Evolutionary conservation across 768 basidiomycete species (phyloP), one percentile per base, ranked within the genome.

Genomic region (Favolaschia claudopus): DNA sequence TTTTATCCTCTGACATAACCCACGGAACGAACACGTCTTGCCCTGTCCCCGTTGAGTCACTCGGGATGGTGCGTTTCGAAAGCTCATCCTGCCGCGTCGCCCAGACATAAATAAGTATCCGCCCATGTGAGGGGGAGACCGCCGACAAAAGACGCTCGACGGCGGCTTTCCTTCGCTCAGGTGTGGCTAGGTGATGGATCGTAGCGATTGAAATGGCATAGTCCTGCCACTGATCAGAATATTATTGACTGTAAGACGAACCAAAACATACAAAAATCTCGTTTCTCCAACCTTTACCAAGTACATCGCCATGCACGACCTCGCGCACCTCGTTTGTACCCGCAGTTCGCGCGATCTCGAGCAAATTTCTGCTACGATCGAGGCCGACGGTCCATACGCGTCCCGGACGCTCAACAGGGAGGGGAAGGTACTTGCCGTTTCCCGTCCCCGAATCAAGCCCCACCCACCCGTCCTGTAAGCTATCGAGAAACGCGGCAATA

Each of bases 361-460:
- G 78, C 37, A 98, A 76, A 60, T 89, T 94, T 34, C 77, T 72
- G 69, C 93, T 95, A 67, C 89, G 82, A 75, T 98, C 95, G 22
- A 97, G 77, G 1, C 94, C 95, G 37, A 98, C 79, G 17, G 91
- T 95, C 79, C 88, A 84, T 45, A 89, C 72, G 25, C 80, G 80
- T 1, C 77, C 77, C 6, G 86, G 86, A 15, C 84, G 80, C 45
- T 92, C 86, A 1, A 74, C 62, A 7, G 91, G 89, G 1, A 93
- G 74, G 3, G 92, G 89, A 2, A 99, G 84, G 76, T 99, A 99
- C 82, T 99, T 99, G 40, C 97, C 97, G 66, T 99, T 99, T 1
- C 97, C 97, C 24, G 94, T 94, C 6, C 97, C 97, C 24, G 93
- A 91, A 72, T 99, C 97, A 24, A 99, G 81, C 12, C 96, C 96